phyloP scores from a whole-genome alignment of 192 early-diverging fungal genomes.

The Mortierella claussenii region DNA sequence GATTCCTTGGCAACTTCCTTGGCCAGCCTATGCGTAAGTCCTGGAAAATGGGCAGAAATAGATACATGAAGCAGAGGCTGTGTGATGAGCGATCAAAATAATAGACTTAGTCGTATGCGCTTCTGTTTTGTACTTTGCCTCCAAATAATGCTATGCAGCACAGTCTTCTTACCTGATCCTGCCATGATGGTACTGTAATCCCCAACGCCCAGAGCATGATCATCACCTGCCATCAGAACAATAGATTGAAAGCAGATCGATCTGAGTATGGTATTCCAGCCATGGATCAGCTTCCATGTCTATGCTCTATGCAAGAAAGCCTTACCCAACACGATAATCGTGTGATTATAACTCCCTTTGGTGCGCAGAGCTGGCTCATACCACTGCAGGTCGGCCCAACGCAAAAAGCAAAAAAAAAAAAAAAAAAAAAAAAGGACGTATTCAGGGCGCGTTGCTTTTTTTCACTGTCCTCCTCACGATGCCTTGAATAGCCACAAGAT shows the following conservation, averaged over 20 bases:
- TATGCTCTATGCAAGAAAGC: background rate
- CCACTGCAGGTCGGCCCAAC: slow-evolving; percentile 8
- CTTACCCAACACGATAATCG: slow-evolving; percentile 37
- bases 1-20: slow-evolving; percentile 34
- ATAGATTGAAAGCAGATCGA: background rate
- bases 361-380: slow-evolving; percentile 35
- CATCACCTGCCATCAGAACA: slow-evolving; percentile 43
- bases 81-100: background rate
- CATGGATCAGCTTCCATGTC: no score
- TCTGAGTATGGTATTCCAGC: no score
- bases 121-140: background rate
- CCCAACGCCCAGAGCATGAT: slow-evolving; percentile 52
- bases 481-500: no score
- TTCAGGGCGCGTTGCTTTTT: background rate
- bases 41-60: slow-evolving; percentile 1
- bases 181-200: slow-evolving; percentile 29
- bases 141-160: no score
- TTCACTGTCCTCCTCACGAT: background rate
- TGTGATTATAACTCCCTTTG: slow-evolving; percentile 45
- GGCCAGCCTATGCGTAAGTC: slow-evolving; percentile 33
- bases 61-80: background rate
- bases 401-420: background rate
- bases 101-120: no score
- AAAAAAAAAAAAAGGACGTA: background rate
- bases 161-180: slow-evolving; percentile 49